Evolutionary conservation across 148 eudicot genomes (phyloP).

Genomic region (Mesembryanthemum crystallinum): DNA sequence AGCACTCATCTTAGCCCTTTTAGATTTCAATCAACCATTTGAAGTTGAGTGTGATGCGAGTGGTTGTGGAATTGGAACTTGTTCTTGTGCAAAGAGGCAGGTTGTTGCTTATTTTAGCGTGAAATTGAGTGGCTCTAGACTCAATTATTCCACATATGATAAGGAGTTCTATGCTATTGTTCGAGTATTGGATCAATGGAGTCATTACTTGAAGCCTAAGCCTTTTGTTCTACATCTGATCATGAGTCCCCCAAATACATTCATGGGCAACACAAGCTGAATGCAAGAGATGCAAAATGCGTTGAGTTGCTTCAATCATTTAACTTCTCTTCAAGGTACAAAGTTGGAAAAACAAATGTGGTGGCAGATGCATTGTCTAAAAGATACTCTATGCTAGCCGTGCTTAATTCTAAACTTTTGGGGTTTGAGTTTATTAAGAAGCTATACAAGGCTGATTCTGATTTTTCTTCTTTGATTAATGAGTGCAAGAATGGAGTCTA

Average conservation of each 20-base stretch:
- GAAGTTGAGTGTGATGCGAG: too few species aligned
- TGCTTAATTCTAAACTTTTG: background rate
- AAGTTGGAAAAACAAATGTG: background rate
- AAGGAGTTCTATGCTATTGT: too few species aligned
- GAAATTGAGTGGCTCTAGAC: too few species aligned
- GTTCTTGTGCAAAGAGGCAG: too few species aligned
- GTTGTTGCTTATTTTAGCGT: too few species aligned
- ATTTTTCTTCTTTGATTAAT: background rate
- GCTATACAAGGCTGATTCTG: background rate
- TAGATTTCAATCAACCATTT: too few species aligned
- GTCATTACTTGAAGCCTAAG: background rate
- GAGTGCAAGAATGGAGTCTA: too few species aligned
- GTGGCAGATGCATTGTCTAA: background rate
- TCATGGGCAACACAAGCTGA: background rate
- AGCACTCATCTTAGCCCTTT: too few species aligned
- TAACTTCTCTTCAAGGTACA: background rate
- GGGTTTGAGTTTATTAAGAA: background rate
- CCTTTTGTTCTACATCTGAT: background rate
- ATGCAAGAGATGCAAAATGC: background rate
- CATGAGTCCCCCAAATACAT: background rate
- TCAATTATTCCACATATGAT: too few species aligned
- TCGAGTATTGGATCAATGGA: too few species aligned
- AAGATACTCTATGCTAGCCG: background rate
- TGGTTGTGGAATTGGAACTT: too few species aligned
- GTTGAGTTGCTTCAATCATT: background rate